Conservation (phyloP, 2,329 filamentous ascomycete genomes). For the Trichoderma breve region DNA sequence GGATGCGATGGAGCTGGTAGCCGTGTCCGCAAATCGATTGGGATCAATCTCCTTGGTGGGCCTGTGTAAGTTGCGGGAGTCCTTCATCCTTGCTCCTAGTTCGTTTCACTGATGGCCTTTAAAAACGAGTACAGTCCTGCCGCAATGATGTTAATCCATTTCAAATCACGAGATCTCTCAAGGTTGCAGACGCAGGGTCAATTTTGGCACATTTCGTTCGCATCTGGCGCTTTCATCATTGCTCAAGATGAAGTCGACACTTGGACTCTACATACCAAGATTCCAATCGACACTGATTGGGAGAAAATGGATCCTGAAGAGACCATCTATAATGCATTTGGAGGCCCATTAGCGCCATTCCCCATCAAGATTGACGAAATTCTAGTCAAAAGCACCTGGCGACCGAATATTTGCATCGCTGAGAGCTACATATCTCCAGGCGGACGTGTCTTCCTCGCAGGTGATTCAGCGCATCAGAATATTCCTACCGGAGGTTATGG, state of each 20-base stretch:
- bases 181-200: neutral
- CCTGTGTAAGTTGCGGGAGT: neutral
- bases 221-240: neutral
- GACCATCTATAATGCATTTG: neutral
- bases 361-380: conserved; percentile 27
- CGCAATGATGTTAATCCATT: neutral
- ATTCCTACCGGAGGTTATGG: conserved; percentile 38
- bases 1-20: conserved; percentile 12
- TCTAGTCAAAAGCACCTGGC: conserved; percentile 25
- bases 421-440: conserved; percentile 30
- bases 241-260: neutral
- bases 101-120: neutral
- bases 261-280: neutral
- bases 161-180: conserved; percentile 3
- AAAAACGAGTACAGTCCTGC: neutral
- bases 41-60: conserved; percentile 7
- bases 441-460: conserved; percentile 36
- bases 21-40: neutral
- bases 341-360: neutral
- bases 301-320: neutral
- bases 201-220: conserved; percentile 1
- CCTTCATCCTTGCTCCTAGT: neutral
- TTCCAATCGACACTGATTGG: neutral
- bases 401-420: conserved; percentile 26
- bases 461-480: conserved; percentile 39